Evolutionary conservation across 148 eudicot species (phyloP).

Genomic region (Silene conica): DNA sequence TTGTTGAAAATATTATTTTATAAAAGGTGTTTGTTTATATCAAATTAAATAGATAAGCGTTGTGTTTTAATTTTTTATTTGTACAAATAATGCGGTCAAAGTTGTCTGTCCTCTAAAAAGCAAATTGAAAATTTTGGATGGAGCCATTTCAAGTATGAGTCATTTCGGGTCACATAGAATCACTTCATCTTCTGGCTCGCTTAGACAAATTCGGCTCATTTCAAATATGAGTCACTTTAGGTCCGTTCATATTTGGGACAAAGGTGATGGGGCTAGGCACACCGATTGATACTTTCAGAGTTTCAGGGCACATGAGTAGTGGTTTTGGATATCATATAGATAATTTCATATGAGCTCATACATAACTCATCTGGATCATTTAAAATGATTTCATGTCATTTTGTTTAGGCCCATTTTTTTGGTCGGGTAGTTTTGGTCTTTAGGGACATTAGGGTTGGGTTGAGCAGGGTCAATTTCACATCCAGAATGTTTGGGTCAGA

Average conservation of each 20-base stretch:
- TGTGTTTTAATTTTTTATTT: too few species aligned
- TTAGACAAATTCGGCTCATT: not conserved
- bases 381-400: not conserved
- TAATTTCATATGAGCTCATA: not conserved
- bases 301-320: too few species aligned
- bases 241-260: not conserved
- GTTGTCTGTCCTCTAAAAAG: too few species aligned
- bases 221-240: not conserved
- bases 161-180: too few species aligned
- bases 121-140: too few species aligned
- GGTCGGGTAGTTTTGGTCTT: not conserved
- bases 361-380: not conserved
- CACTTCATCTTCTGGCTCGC: not conserved
- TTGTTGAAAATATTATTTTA: too few species aligned
- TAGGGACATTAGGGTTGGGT: not conserved
- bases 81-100: too few species aligned
- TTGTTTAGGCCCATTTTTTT: not conserved
- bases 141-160: too few species aligned
- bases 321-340: too few species aligned
- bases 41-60: too few species aligned
- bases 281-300: too few species aligned
- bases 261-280: not conserved
- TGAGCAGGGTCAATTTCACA: not conserved
- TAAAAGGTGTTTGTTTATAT: too few species aligned
- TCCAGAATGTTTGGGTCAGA: not conserved